Percentiles rank a stretch among this genome's conserved stretches.
phyloP scores from a whole-genome alignment of 495 filamentous ascomycete species.

The Bacidia gigantensis region DNA sequence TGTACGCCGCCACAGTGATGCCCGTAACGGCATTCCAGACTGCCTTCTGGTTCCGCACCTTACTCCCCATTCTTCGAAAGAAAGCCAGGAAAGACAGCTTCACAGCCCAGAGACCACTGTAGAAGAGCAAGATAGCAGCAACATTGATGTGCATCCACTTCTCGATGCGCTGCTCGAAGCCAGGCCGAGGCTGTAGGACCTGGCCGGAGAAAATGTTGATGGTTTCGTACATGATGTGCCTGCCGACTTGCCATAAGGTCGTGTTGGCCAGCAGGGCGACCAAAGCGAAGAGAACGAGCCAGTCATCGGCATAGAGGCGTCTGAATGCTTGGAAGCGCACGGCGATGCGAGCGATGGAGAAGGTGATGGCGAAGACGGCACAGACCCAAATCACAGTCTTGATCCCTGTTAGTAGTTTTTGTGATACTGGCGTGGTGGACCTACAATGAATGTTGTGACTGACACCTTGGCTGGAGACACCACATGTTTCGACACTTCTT shows the following conservation, averaged over 20 bases:
- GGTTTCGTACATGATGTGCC: not conserved
- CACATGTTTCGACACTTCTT: too few species aligned
- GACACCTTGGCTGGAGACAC: too few species aligned
- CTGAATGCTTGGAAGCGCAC: conserved; percentile 16
- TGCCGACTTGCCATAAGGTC: conserved; percentile 13
- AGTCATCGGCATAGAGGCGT: conserved; percentile 16
- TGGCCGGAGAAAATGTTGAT: not conserved
- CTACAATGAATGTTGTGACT: too few species aligned
- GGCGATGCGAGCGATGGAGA: conserved; percentile 15
- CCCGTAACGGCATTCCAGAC: conserved; percentile 6
- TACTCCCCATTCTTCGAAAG: conserved; percentile 7
- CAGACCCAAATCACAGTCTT: not conserved
- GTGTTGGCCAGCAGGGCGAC: conserved; percentile 14
- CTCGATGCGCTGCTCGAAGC: not conserved
- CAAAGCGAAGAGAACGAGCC: conserved; percentile 17
- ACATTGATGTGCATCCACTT: not conserved
- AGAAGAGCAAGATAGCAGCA: conserved; percentile 13
- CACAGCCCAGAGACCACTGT: conserved; percentile 17
- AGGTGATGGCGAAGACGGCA: conserved; percentile 1
- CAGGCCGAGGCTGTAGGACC: not conserved
- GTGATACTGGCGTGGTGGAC: too few species aligned
- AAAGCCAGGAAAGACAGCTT: conserved; percentile 22
- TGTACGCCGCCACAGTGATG: conserved; percentile 7
- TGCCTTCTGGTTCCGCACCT: conserved; percentile 10
- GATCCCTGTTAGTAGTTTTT: too few species aligned